Evolutionary conservation across 176 grass and related monocot species (phyloP).

Genomic region (Paspalum notatum): DNA sequence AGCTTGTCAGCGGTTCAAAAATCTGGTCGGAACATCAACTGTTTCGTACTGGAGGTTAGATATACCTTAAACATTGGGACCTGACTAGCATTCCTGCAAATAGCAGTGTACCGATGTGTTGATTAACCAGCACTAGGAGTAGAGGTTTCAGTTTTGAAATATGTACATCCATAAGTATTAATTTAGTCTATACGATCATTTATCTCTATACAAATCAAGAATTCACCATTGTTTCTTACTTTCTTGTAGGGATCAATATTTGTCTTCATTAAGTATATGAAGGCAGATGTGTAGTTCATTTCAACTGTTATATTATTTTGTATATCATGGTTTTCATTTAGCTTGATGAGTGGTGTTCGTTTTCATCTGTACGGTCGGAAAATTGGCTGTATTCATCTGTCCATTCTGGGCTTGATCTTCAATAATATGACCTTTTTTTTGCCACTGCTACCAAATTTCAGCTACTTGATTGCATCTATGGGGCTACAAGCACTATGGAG

Average conservation of each 20-base stretch:
- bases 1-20: no score
- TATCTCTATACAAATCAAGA: neutral
- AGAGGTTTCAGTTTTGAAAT: neutral
- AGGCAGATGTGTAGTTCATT: neutral
- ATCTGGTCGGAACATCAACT: no score
- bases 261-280: neutral
- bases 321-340: neutral
- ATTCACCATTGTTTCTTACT: neutral
- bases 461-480: constrained; percentile 91
- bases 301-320: constrained; percentile 6
- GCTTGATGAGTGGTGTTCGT: neutral
- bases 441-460: constrained; percentile 46
- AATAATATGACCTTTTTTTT: constrained; percentile 21
- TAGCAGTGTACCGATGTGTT: neutral
- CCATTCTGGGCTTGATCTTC: neutral
- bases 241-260: neutral
- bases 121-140: neutral
- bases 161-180: neutral
- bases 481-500: constrained; percentile 90
- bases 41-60: no score
- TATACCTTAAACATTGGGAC: neutral
- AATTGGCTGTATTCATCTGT: constrained; percentile 2
- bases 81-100: neutral
- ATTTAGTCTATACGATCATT: neutral
- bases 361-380: constrained; percentile 1